Evolutionary conservation across 257 asterid genomes (phyloP).

Genomic region (Scutellaria galericulata): DNA sequence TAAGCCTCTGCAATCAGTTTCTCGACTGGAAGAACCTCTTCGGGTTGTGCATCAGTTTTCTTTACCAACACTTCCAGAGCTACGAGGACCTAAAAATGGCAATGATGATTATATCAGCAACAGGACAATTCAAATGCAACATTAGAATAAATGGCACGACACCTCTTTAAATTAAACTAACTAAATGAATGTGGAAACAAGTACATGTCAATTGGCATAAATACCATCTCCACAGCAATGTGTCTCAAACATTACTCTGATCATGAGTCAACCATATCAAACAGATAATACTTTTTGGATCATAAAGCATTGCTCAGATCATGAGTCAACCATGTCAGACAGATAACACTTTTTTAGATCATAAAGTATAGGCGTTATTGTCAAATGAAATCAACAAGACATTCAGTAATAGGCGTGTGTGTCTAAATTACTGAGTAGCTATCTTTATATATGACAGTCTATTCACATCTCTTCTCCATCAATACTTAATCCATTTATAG

Average conservation of each 20-base stretch:
- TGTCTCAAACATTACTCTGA: not conserved
- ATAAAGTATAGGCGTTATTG: not conserved
- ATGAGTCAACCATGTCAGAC: not conserved
- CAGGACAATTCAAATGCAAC: not conserved
- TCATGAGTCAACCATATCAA: not conserved
- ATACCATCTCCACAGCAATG: not conserved
- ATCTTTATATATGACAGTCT: not conserved
- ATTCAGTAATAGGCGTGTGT: not conserved
- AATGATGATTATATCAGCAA: not conserved
- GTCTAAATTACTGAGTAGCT: not conserved
- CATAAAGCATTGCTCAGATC: not conserved
- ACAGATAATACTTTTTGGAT: not conserved
- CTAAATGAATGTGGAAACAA: not conserved
- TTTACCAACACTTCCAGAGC: constrained; percentile 70
- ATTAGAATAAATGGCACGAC: not conserved
- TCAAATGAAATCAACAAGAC: not conserved
- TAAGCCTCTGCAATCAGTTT: constrained; percentile 89
- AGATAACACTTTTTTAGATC: not conserved
- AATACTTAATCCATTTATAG: not conserved
- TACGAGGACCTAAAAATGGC: constrained; percentile 64
- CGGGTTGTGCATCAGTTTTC: constrained; percentile 72
- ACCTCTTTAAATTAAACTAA: constrained; percentile 1
- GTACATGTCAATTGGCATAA: not conserved
- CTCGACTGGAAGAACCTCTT: constrained; percentile 73
- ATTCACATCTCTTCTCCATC: not conserved